Evolutionary conservation across 495 filamentous ascomycete species (phyloP).

Genomic region (Pseudoneurospora amorphoporcata): DNA sequence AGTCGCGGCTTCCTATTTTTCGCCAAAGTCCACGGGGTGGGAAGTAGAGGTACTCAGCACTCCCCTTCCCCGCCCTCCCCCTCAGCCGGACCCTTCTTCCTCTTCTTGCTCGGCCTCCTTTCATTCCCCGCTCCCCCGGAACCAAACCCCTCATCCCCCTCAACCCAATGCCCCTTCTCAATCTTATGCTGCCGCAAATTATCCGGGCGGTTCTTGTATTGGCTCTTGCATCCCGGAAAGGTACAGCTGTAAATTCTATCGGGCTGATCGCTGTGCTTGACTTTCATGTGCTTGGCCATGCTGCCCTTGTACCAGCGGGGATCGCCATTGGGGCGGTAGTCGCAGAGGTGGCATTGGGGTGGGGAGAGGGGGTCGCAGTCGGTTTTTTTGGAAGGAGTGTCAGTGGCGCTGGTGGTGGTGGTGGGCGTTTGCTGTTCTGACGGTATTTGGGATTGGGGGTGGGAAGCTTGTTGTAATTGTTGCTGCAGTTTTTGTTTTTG

Average conservation of each 20-base stretch:
- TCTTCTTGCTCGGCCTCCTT: constrained; percentile 34
- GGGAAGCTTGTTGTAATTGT: constrained; percentile 1
- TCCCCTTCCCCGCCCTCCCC: neutral
- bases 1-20: too few relatives aligned
- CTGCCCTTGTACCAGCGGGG: constrained; percentile 44
- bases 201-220: constrained; percentile 41
- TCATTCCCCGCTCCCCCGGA: neutral
- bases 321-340: constrained; percentile 39
- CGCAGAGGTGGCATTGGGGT: constrained; percentile 36
- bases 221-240: constrained; percentile 35
- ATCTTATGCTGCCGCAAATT: constrained; percentile 41
- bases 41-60: too few relatives aligned
- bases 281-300: constrained; percentile 43
- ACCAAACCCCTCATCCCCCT: constrained; percentile 19
- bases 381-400: constrained; percentile 12
- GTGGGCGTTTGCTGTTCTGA: constrained; percentile 1
- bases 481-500: neutral
- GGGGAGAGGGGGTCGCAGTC: constrained; percentile 31
- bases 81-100: constrained; percentile 19
- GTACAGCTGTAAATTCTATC: constrained; percentile 38
- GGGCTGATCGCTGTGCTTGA: constrained; percentile 34
- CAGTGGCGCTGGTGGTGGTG: neutral
- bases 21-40: too few relatives aligned
- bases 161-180: constrained; percentile 37
- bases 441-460: neutral